phyloP scores from a whole-genome alignment of 306 rosid genomes.

The Prinsepia uniflora region DNA sequence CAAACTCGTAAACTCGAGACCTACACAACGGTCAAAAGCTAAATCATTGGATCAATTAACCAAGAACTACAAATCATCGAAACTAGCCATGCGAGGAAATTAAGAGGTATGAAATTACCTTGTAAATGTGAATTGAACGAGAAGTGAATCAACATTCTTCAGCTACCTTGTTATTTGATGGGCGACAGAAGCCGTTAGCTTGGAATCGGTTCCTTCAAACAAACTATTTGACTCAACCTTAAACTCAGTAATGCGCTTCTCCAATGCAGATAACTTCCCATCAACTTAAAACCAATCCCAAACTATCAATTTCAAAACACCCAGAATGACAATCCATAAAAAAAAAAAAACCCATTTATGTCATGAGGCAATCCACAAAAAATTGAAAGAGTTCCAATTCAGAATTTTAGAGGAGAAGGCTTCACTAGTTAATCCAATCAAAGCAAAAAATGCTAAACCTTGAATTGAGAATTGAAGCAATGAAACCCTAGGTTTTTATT shows the following conservation, averaged over 20 bases:
- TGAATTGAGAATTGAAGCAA: too few relatives aligned
- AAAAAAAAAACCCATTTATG: neutral
- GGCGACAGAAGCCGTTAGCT: conserved; percentile 71
- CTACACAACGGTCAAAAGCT: too few relatives aligned
- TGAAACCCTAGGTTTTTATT: too few relatives aligned
- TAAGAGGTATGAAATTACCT: conserved; percentile 32
- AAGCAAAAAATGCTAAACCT: too few relatives aligned
- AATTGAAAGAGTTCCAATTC: too few relatives aligned
- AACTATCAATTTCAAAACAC: too few relatives aligned
- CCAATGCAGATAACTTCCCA: conserved; percentile 57
- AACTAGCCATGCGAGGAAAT: neutral
- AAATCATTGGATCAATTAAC: neutral
- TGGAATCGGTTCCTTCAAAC: conserved; percentile 76
- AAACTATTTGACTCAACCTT: conserved; percentile 37
- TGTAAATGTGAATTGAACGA: conserved; percentile 68
- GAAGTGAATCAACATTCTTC: conserved; percentile 85
- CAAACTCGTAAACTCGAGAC: too few relatives aligned
- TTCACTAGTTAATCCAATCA: too few relatives aligned
- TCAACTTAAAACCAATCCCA: conserved; percentile 58
- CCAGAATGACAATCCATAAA: neutral
- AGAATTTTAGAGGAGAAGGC: too few relatives aligned
- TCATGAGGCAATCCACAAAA: neutral
- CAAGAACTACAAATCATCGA: neutral
- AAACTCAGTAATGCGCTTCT: conserved; percentile 59
- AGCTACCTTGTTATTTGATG: conserved; percentile 49